These are phyloP conservation scores for Pueraria montana DNA, from an alignment of 306 rosid species.

Conservation along the genomic window DNA sequence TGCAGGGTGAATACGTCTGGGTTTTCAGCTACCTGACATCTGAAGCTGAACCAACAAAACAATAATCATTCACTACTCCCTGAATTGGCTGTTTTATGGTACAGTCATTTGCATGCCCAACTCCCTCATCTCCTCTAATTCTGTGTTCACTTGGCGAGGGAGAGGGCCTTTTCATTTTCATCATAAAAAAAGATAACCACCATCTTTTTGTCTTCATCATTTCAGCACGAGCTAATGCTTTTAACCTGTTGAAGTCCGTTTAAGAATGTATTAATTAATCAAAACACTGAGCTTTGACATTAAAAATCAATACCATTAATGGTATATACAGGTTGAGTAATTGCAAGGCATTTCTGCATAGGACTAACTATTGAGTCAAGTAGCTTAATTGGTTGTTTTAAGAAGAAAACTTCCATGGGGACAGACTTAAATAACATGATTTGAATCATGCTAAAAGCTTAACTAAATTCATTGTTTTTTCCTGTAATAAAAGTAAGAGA, in stretches of 20 bases:
- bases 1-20: conserved; percentile 22
- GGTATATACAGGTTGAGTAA: too few relatives aligned
- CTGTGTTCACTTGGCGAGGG: neutral
- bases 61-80: conserved; percentile 19
- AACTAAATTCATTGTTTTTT: neutral
- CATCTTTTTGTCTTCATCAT: conserved; percentile 17
- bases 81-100: conserved; percentile 35
- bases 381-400: neutral
- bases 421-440: neutral
- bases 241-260: neutral
- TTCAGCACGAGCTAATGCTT: neutral
- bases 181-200: neutral
- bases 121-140: conserved; percentile 35
- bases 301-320: too few relatives aligned
- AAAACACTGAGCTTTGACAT: conserved; percentile 7
- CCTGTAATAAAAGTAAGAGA: neutral
- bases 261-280: neutral
- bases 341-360: too few relatives aligned
- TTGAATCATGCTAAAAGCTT: neutral
- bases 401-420: neutral
- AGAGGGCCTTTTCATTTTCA: neutral
- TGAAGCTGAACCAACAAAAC: conserved; percentile 22
- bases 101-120: conserved; percentile 43
- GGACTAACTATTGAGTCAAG: neutral
- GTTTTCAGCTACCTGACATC: conserved; percentile 28